Conservation (phyloP, 2,329 filamentous ascomycete genomes). For the Scleromitrula shiraiana region DNA sequence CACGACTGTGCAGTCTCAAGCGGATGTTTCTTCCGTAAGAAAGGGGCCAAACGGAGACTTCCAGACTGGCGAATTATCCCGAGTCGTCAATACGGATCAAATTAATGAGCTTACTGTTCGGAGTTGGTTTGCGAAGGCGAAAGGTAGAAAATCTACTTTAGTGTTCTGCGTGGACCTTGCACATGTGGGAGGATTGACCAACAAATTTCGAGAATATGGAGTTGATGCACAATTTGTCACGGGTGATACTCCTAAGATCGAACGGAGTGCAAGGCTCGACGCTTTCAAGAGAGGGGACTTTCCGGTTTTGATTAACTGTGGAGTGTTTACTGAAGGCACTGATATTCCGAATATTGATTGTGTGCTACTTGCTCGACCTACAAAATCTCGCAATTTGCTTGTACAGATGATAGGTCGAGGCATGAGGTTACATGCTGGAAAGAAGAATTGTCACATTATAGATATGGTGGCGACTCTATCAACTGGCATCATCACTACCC, state of each 20-base stretch:
- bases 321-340: constrained; percentile 93
- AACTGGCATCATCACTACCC: constrained; percentile 80
- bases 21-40: constrained; percentile 65
- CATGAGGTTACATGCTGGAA: constrained; percentile 72
- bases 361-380: constrained; percentile 78
- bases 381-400: constrained; percentile 83
- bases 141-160: constrained; percentile 70
- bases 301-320: constrained; percentile 87
- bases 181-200: constrained; percentile 69
- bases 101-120: constrained; percentile 80
- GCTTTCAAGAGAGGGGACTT: constrained; percentile 71
- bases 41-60: constrained; percentile 69
- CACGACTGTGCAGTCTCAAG: constrained; percentile 80
- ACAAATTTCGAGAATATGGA: constrained; percentile 66
- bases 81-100: constrained; percentile 70
- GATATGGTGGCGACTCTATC: constrained; percentile 87
- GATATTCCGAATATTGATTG: constrained; percentile 98
- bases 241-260: constrained; percentile 62
- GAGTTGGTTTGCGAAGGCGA: constrained; percentile 74
- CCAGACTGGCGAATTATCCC: constrained; percentile 65
- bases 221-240: constrained; percentile 85
- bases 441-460: constrained; percentile 86
- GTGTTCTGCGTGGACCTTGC: constrained; percentile 89
- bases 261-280: constrained; percentile 62
- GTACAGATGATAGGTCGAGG: constrained; percentile 97